Base-by-base conservation (phyloP, 2,329 filamentous ascomycete species). In the Pseudogymnoascus pannorum region DNA sequence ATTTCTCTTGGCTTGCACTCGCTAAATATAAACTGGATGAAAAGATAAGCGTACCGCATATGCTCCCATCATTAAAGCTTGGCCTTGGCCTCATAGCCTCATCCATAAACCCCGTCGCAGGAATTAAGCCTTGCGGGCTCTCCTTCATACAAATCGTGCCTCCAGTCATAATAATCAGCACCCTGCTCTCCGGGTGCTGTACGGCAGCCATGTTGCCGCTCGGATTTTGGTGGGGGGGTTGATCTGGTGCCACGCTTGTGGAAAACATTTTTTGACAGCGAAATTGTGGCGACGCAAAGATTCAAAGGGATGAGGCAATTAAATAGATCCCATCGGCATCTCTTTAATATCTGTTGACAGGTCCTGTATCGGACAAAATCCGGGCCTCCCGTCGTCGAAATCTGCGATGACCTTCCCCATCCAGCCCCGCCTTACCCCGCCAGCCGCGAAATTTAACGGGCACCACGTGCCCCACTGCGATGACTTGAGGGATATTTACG, bases 71-170 rank as follows among this genome's bases (percentile, higher is more conserved):
- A 69, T 89, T 88, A 77, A 89, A 89, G 3, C 81, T 83, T 5
- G 85, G 85, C 36, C 85, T 78, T 2, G 84, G 85, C 11, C 81
- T 81, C 70, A 90, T 80, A 61, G 85, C 86, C 57, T 81, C 78
- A 64, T 88, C 81, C 57, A 88, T 75, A 70, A 90, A 90, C 0
- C 85, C 84, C 70, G 65, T 67, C 4, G 69, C 70, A 2, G 87
- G 87, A 18, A 89, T 74, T 60, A 89, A 79, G 0, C 87, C 87
- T 59, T 87, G 79, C 20, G 81, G 78, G n/a, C 85, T 86, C 57
- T 78, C 80, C 68, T 80, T 79, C 87, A 90, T 90, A 72, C 86
- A 89, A 66, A 90, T 90, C 2, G 82, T 85, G 7, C 82, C 82
- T 14, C 82, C 80, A 7, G 87, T 89, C 76, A 89, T 88, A 68